Conservation (phyloP, 2,329 filamentous ascomycete species). For the Sarocladiaceae sp. region DNA sequence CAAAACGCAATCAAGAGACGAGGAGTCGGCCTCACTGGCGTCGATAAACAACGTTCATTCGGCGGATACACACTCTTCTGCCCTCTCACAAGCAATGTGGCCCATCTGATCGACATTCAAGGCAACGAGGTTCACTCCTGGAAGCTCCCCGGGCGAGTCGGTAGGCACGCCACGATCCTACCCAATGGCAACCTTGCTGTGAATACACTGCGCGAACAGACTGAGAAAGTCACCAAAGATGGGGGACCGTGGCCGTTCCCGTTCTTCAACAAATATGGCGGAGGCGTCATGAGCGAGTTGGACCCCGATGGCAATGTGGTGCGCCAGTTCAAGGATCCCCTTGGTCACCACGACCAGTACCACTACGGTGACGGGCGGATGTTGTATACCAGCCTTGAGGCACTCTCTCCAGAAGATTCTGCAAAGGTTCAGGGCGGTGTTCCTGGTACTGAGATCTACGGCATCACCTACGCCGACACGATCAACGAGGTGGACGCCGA, state of each 20-base stretch:
- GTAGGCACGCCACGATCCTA: constrained; percentile 20
- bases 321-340: constrained; percentile 20
- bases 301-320: constrained; percentile 18
- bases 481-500: constrained; percentile 22
- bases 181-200: constrained; percentile 23
- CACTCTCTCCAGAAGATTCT: constrained; percentile 19
- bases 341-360: constrained; percentile 23
- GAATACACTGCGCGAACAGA: constrained; percentile 18
- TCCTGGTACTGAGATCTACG: constrained; percentile 18
- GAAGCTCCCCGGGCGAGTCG: constrained; percentile 22
- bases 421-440: constrained; percentile 22
- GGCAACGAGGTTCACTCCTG: constrained; percentile 22
- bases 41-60: constrained; percentile 19
- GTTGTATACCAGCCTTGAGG: constrained; percentile 21
- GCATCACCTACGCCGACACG: constrained; percentile 22
- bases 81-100: constrained; percentile 20
- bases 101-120: constrained; percentile 22
- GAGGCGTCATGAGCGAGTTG: constrained; percentile 23
- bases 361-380: constrained; percentile 21
- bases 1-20: constrained; percentile 24
- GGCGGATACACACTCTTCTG: constrained; percentile 24
- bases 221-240: constrained; percentile 14
- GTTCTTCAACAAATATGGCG: constrained; percentile 25
- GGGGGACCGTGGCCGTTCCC: constrained; percentile 20
- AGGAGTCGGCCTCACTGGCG: constrained; percentile 21